phyloP scores from a whole-genome alignment of 805 yeast species.

The Hanseniaspora occidentalis region DNA sequence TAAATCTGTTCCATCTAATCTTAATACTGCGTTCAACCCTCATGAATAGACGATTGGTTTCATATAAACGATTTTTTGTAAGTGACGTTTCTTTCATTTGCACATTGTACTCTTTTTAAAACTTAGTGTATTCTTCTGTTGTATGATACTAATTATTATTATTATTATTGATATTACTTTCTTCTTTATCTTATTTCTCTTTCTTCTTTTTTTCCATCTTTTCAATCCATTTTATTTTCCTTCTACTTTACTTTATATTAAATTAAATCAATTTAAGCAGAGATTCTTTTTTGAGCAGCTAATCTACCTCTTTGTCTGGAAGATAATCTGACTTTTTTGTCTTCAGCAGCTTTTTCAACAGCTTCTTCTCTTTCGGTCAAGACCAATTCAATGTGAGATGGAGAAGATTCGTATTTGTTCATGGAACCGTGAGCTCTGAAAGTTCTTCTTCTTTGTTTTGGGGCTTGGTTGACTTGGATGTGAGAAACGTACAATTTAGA shows the following conservation, averaged over 20 bases:
- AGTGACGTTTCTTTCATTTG: too few relatives aligned
- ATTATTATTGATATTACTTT: background rate
- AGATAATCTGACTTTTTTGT: constrained; percentile 57
- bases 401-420: constrained; percentile 97
- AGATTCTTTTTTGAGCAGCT: constrained; percentile 75
- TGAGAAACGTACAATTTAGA: constrained; percentile 89
- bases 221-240: constrained; percentile 2
- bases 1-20: too few relatives aligned
- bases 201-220: constrained; percentile 2
- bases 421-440: constrained; percentile 99
- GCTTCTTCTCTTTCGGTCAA: constrained; percentile 91
- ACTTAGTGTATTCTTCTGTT: background rate
- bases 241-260: constrained; percentile 2
- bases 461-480: constrained; percentile 99
- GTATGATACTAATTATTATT: background rate
- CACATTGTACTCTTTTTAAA: too few relatives aligned
- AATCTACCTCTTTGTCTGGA: constrained; percentile 89
- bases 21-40: too few relatives aligned
- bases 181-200: background rate
- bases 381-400: constrained; percentile 97
- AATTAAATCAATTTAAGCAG: constrained; percentile 36
- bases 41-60: too few relatives aligned
- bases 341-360: constrained; percentile 83
- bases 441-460: constrained; percentile 99
- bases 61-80: too few relatives aligned